Evolutionary conservation across 2,329 filamentous ascomycete species (phyloP).

Genomic region (Calonectria crousiana): DNA sequence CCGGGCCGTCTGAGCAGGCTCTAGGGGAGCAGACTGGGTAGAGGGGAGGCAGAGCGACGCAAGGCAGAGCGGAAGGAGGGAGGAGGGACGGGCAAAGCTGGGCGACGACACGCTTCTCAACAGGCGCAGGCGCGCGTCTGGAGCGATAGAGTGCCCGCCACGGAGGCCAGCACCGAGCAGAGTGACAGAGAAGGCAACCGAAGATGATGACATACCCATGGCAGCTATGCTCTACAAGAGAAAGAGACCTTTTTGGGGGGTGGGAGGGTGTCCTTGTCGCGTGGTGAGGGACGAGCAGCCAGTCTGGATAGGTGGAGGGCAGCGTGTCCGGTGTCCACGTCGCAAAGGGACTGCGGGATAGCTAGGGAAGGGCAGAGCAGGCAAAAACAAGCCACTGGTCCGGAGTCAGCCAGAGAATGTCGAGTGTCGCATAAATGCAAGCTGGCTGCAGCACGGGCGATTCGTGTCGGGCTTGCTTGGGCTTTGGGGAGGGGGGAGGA

Average conservation of each 20-base stretch:
- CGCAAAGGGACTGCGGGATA: conserved; percentile 38
- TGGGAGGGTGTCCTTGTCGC: conserved; percentile 43
- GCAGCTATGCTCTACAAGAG: conserved; percentile 40
- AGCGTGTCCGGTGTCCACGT: conserved; percentile 41
- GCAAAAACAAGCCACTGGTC: conserved; percentile 48
- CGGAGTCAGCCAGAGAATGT: conserved; percentile 44
- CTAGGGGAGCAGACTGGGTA: not conserved
- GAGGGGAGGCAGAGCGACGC: not conserved
- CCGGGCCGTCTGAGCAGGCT: conserved; percentile 15
- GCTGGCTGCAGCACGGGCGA: conserved; percentile 46
- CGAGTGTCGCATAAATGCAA: conserved; percentile 50
- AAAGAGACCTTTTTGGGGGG: conserved; percentile 40
- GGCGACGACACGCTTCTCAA: conserved; percentile 35
- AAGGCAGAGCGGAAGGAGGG: not conserved
- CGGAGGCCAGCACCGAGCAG: not conserved
- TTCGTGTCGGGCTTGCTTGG: conserved; percentile 40
- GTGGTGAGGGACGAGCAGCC: conserved; percentile 41
- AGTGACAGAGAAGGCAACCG: conserved; percentile 25
- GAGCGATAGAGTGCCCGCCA: conserved; percentile 19
- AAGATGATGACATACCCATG: conserved; percentile 46
- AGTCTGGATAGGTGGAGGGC: conserved; percentile 41
- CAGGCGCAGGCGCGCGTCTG: conserved; percentile 37
- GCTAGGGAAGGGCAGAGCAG: conserved; percentile 42
- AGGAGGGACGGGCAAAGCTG: conserved; percentile 16
- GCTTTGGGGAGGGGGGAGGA: conserved; percentile 32